These are phyloP conservation scores for Sherardia arvensis DNA, from an alignment of 257 asterid genomes.

Conservation along the genomic window DNA sequence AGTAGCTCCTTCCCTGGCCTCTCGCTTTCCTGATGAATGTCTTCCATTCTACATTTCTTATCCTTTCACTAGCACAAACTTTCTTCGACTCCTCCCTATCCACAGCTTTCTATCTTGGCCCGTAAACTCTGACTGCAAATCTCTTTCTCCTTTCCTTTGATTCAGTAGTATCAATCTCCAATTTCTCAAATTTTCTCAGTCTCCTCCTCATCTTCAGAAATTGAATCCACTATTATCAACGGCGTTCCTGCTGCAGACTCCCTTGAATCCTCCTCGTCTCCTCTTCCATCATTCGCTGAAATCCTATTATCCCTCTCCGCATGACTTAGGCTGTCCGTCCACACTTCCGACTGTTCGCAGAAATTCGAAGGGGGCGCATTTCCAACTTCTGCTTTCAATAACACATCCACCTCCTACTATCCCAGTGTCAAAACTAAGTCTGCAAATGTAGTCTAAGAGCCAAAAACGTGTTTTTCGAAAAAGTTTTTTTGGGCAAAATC, in stretches of 20 bases:
- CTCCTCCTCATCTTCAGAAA: no score
- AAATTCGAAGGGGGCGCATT: not conserved
- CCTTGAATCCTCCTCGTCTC: constrained; percentile 14
- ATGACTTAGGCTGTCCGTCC: not conserved
- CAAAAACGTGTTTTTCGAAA: no score
- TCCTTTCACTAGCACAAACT: constrained; percentile 7
- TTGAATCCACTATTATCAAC: no score
- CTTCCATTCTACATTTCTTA: constrained; percentile 2
- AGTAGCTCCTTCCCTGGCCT: constrained; percentile 13
- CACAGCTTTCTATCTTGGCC: not conserved
- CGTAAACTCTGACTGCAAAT: no score
- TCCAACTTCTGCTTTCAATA: not conserved
- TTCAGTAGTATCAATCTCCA: constrained; percentile 6
- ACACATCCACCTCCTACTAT: not conserved
- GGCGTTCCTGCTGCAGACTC: no score
- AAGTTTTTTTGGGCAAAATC: no score
- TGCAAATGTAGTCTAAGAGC: no score
- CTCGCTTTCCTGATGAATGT: constrained; percentile 14
- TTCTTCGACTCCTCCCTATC: constrained; percentile 19
- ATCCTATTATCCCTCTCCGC: not conserved
- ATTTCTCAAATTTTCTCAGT: constrained; percentile 8
- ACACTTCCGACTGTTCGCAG: not conserved
- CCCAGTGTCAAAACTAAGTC: no score
- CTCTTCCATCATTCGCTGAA: not conserved
- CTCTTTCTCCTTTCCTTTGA: constrained; percentile 8